phyloP scores from a whole-genome alignment of 352 stramenopile genomes.

The Plasmopara halstedii region DNA sequence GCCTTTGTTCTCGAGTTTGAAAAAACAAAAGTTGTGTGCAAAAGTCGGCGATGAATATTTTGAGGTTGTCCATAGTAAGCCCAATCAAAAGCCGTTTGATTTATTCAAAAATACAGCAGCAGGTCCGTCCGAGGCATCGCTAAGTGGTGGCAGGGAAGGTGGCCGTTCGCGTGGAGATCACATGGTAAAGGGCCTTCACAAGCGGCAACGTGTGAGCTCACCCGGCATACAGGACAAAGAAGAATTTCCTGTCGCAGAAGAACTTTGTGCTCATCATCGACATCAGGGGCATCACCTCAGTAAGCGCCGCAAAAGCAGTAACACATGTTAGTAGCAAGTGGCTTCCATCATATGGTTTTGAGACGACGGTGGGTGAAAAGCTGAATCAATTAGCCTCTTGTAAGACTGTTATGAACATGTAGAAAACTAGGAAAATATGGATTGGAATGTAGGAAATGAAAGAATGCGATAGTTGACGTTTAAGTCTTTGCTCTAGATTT shows the following conservation, averaged over 20 bases:
- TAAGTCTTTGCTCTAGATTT: conserved; percentile 20
- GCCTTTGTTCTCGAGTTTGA: conserved; percentile 35
- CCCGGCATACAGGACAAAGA: conserved; percentile 25
- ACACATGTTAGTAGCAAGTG: conserved; percentile 15
- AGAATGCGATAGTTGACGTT: not conserved
- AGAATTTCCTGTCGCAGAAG: conserved; percentile 33
- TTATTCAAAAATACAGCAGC: conserved; percentile 9
- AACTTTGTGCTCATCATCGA: conserved; percentile 29
- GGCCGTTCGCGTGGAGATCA: conserved; percentile 9
- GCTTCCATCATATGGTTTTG: too few relatives aligned
- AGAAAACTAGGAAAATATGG: conserved; percentile 25
- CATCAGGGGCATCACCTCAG: conserved; percentile 26
- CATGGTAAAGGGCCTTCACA: conserved; percentile 32
- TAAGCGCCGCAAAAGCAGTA: conserved; percentile 42
- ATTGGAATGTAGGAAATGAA: conserved; percentile 16
- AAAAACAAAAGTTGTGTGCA: conserved; percentile 47
- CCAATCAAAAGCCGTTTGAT: conserved; percentile 15
- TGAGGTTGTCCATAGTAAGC: conserved; percentile 33
- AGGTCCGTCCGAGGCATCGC: conserved; percentile 7
- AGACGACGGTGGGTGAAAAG: too few relatives aligned
- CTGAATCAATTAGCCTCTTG: conserved; percentile 7
- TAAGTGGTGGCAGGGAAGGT: conserved; percentile 10
- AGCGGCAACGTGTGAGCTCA: conserved; percentile 29
- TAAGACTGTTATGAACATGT: conserved; percentile 30
- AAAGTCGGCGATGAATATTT: conserved; percentile 33